Evolutionary conservation across 371 early-diverging fungal genomes (phyloP).

Genomic region (Saksenaea vasiformis): DNA sequence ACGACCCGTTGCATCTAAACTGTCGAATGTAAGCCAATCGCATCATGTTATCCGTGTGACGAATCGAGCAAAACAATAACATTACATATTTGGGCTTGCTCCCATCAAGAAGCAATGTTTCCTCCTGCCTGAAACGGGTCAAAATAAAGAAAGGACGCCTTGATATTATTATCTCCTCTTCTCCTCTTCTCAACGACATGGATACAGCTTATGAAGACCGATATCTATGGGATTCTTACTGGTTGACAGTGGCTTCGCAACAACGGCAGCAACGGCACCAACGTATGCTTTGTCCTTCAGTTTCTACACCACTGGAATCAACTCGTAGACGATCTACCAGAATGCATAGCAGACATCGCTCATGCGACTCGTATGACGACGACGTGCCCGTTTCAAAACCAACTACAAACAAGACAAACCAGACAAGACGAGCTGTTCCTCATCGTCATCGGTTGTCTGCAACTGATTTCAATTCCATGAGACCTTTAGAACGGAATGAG

Average conservation of each 20-base stretch:
- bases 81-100: constrained; percentile 2
- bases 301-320: not conserved
- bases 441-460: not conserved
- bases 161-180: not conserved
- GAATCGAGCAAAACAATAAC: not conserved
- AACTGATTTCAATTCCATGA: not conserved
- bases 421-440: not conserved
- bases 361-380: constrained; percentile 2
- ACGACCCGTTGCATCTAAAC: no score
- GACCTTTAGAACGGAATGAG: not conserved
- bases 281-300: not conserved
- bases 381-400: not conserved
- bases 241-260: not conserved
- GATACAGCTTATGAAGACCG: not conserved
- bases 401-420: not conserved
- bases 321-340: not conserved
- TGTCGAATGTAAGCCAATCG: not conserved
- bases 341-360: not conserved
- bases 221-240: not conserved
- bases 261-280: not conserved
- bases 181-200: not conserved
- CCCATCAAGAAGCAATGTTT: not conserved
- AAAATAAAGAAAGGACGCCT: not conserved
- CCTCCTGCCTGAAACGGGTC: not conserved
- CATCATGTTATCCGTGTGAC: not conserved